Percentiles rank a stretch among this genome's conserved stretches.
Conservation (phyloP, 805 yeast genomes). For the Lipomyces anomalus region DNA sequence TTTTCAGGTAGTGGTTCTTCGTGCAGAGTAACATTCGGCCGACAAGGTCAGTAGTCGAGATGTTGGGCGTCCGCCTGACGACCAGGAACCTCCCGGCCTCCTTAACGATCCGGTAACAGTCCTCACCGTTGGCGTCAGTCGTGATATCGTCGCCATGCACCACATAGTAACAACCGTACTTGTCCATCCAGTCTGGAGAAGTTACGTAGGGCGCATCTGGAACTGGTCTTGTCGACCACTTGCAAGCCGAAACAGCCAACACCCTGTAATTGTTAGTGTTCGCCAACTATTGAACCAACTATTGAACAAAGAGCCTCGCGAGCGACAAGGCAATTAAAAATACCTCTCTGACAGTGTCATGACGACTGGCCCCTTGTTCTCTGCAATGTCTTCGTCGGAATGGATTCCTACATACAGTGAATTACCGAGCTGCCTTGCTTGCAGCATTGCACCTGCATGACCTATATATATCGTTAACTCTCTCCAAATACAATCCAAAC, state of each 20-base stretch:
- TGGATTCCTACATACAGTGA: slow-evolving; percentile 85
- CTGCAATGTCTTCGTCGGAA: slow-evolving; percentile 76
- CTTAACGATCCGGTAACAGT: slow-evolving; percentile 80
- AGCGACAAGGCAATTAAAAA: too few relatives aligned
- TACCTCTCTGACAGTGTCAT: slow-evolving; percentile 75
- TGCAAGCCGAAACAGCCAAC: slow-evolving; percentile 81
- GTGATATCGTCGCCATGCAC: slow-evolving; percentile 98
- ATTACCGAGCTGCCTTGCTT: slow-evolving; percentile 77
- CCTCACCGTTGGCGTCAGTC: slow-evolving; percentile 91
- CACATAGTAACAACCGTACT: slow-evolving; percentile 75
- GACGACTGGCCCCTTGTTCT: slow-evolving; percentile 90
- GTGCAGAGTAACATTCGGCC: slow-evolving; percentile 71
- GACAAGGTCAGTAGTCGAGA: slow-evolving; percentile 90
- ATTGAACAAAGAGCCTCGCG: too few relatives aligned
- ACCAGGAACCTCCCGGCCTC: slow-evolving; percentile 79
- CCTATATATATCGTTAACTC: slow-evolving; percentile 30
- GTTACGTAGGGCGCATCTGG: slow-evolving; percentile 91
- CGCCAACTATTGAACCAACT: too few relatives aligned
- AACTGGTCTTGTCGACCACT: slow-evolving; percentile 74
- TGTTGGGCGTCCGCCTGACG: slow-evolving; percentile 92
- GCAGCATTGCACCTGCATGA: slow-evolving; percentile 94
- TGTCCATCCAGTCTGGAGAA: slow-evolving; percentile 70
- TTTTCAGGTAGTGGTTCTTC: slow-evolving; percentile 50
- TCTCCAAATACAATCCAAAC: background rate
- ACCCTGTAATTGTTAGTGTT: too few relatives aligned